Conservation (phyloP, 306 rosid genomes). For the Trifolium repens region DNA sequence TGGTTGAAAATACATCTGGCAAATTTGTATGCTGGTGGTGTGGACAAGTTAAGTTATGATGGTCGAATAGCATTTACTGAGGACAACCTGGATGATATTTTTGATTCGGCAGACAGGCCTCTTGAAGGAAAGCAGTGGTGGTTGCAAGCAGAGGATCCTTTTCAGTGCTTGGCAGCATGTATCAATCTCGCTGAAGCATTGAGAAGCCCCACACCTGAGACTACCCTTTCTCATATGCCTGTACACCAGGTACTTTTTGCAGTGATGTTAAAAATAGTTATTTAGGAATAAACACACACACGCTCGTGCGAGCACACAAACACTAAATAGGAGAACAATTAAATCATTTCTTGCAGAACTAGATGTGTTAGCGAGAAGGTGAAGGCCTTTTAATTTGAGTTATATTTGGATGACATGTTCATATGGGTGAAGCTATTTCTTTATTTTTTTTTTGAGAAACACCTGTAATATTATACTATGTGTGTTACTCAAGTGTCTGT, state of each 20-base stretch:
- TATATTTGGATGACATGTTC: not conserved
- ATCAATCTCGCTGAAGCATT: slow-evolving; percentile 83
- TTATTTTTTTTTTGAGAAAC: not conserved
- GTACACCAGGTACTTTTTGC: slow-evolving; percentile 80
- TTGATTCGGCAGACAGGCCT: slow-evolving; percentile 87
- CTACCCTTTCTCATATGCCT: slow-evolving; percentile 80
- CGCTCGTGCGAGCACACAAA: not conserved
- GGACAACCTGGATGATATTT: slow-evolving; percentile 71
- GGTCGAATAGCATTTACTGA: slow-evolving; percentile 73
- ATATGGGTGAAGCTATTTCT: slow-evolving; percentile 12
- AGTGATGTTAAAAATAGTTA: slow-evolving; percentile 9
- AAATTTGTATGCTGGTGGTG: slow-evolving; percentile 90
- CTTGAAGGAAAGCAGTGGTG: slow-evolving; percentile 95
- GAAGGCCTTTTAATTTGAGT: slow-evolving; percentile 23
- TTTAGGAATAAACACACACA: slow-evolving; percentile 4
- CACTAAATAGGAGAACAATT: slow-evolving; percentile 19
- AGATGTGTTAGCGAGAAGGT: not conserved
- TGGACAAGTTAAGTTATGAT: slow-evolving; percentile 78
- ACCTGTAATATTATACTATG: not conserved
- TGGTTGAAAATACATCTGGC: slow-evolving; percentile 99
- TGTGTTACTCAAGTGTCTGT: not conserved
- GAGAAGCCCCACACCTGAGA: slow-evolving; percentile 89
- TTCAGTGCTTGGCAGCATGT: slow-evolving; percentile 92
- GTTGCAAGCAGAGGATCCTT: slow-evolving; percentile 97
- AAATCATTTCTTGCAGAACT: not conserved